Conservation (phyloP, 2,329 filamentous ascomycete species). For the Aspergillus awamori region DNA sequence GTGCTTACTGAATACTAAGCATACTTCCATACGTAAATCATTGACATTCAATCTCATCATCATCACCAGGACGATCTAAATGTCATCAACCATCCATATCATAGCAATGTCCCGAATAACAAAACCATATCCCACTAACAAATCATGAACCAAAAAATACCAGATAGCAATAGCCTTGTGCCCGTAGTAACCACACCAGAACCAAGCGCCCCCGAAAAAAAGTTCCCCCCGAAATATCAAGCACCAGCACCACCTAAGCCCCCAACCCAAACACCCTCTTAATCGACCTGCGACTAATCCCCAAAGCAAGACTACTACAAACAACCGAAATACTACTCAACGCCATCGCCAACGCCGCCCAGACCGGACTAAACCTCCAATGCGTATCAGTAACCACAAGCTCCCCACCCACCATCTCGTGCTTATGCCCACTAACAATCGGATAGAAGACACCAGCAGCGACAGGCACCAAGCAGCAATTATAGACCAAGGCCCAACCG, state of each 20-base stretch:
- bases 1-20: too few species aligned
- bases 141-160: neutral
- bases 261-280: slow-evolving; percentile 22
- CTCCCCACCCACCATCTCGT: slow-evolving; percentile 37
- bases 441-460: slow-evolving; percentile 79
- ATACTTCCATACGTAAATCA: neutral
- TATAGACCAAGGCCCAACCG: slow-evolving; percentile 82
- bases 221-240: neutral
- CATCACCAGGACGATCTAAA: neutral
- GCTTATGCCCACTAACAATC: slow-evolving; percentile 47
- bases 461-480: slow-evolving; percentile 74
- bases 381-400: slow-evolving; percentile 36
- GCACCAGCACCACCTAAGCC: slow-evolving; percentile 2
- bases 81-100: neutral
- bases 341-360: slow-evolving; percentile 92
- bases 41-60: neutral
- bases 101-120: neutral
- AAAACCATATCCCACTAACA: neutral
- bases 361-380: slow-evolving; percentile 58
- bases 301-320: slow-evolving; percentile 74
- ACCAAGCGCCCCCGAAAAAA: neutral
- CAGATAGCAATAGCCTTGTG: neutral
- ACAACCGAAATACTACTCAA: slow-evolving; percentile 89
- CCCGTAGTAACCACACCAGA: neutral
- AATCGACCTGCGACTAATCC: slow-evolving; percentile 45